These are phyloP conservation scores for Trichophyton verrucosum DNA, from an alignment of 2,329 filamentous ascomycete species.

Conservation along the genomic window DNA sequence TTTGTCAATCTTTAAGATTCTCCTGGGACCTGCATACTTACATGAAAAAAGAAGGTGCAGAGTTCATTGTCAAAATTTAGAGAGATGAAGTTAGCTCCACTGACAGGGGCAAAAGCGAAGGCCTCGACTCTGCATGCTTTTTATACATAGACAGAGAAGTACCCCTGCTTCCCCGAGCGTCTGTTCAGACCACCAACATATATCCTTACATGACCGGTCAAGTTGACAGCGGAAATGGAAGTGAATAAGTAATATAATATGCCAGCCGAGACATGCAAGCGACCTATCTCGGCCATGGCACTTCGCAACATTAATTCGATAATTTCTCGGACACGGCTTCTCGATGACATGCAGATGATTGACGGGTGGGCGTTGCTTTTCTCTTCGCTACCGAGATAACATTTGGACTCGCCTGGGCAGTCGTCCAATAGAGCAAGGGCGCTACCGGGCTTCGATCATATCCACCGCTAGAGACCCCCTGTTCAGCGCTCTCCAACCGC, in stretches of 20 bases:
- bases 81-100: neutral
- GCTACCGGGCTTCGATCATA: neutral
- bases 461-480: neutral
- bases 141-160: neutral
- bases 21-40: neutral
- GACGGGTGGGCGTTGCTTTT: neutral
- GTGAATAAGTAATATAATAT: neutral
- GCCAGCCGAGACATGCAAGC: neutral
- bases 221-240: neutral
- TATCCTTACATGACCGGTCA: neutral
- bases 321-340: neutral
- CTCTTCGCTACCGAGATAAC: neutral
- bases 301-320: neutral
- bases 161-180: neutral
- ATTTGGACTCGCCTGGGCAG: neutral
- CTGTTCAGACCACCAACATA: neutral
- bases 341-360: conserved; percentile 2
- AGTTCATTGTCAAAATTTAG: too few species aligned
- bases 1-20: neutral
- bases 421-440: neutral
- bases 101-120: neutral
- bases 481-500: neutral
- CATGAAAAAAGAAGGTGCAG: neutral
- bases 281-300: neutral
- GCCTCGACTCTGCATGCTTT: neutral